phyloP scores from a whole-genome alignment of 345 rosid species.

The Syzygium grande region DNA sequence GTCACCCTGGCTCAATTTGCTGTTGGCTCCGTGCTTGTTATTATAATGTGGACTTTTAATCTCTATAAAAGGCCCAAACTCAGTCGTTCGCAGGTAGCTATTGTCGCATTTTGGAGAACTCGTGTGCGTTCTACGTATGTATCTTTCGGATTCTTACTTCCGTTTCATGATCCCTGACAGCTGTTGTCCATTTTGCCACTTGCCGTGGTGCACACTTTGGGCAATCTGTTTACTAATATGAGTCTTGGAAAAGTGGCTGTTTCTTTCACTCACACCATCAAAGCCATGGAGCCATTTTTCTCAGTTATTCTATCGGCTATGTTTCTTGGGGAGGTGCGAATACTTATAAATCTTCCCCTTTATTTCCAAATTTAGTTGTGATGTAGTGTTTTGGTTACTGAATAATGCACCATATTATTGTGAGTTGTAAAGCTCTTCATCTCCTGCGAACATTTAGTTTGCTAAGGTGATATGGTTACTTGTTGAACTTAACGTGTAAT shows the following conservation, averaged over 20 bases:
- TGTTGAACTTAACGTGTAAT: neutral
- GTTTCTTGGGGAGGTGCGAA: slow-evolving; percentile 40
- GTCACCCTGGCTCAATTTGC: slow-evolving; percentile 30
- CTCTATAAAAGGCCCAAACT: slow-evolving; percentile 37
- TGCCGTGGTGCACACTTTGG: slow-evolving; percentile 30
- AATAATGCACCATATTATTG: neutral
- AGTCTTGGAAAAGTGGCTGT: slow-evolving; percentile 51
- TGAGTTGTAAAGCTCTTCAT: neutral
- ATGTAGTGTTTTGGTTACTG: neutral
- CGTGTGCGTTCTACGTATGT: neutral
- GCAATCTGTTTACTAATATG: slow-evolving; percentile 42
- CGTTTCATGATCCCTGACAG: neutral
- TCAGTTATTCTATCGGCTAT: slow-evolving; percentile 42
- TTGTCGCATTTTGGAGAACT: neutral
- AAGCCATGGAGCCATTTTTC: slow-evolving; percentile 52
- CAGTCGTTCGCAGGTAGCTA: slow-evolving; percentile 16
- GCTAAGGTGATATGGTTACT: neutral
- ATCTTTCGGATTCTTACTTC: neutral
- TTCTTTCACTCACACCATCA: slow-evolving; percentile 47
- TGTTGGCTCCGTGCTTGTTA: slow-evolving; percentile 30
- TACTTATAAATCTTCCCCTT: neutral
- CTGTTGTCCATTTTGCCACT: slow-evolving; percentile 34
- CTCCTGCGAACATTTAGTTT: neutral
- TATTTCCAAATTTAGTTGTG: neutral
- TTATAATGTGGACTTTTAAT: slow-evolving; percentile 39